A percentile compares a stretch with the other conserved stretches of the same genome.
phyloP scores from a whole-genome alignment of 495 filamentous ascomycete genomes.

The Daldinia childiae region DNA sequence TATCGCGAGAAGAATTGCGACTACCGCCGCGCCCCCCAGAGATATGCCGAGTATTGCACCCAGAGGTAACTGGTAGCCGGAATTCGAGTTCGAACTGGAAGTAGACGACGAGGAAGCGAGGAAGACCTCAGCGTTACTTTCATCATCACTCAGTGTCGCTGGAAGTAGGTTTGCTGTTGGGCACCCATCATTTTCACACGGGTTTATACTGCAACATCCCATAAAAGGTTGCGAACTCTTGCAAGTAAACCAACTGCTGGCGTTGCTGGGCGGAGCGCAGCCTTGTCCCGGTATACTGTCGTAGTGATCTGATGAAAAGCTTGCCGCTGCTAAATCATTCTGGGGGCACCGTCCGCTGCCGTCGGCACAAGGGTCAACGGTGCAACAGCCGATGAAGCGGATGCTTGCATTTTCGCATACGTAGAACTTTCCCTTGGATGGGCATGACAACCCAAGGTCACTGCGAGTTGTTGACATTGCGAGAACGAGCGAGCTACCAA shows the following conservation, averaged over 20 bases:
- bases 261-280: constrained; percentile 29
- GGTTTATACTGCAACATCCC: constrained; percentile 33
- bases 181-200: constrained; percentile 36
- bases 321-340: constrained; percentile 16
- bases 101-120: constrained; percentile 5
- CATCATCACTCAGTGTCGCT: constrained; percentile 30
- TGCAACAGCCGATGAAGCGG: constrained; percentile 40
- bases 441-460: constrained; percentile 40
- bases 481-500: constrained; percentile 2
- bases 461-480: constrained; percentile 19
- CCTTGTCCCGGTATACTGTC: constrained; percentile 27
- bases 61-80: constrained; percentile 16
- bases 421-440: constrained; percentile 36
- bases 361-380: constrained; percentile 40
- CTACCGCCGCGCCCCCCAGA: constrained; percentile 28
- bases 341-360: constrained; percentile 36
- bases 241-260: constrained; percentile 36
- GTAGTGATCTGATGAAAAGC: constrained; percentile 38
- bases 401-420: constrained; percentile 29
- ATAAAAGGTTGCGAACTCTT: constrained; percentile 33
- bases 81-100: constrained; percentile 19
- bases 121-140: constrained; percentile 26
- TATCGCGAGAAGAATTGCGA: constrained; percentile 31
- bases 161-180: constrained; percentile 33
- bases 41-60: constrained; percentile 37